Base-by-base conservation (phyloP, 306 rosid species). In the Quercus parvula region DNA sequence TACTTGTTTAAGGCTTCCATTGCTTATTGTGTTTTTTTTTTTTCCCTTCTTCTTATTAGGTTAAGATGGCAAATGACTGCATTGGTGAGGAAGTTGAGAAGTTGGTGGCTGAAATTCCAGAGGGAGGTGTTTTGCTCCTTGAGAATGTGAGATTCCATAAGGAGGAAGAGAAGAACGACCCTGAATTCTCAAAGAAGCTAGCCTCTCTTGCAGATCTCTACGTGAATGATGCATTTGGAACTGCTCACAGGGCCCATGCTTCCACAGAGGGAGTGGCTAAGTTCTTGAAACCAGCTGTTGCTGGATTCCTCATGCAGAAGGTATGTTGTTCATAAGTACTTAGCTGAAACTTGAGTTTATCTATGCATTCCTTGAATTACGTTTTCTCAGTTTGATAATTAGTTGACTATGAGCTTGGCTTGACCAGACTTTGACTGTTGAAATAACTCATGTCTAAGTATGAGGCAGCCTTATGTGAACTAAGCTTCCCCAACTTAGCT, bases 101-200 rank as follows among this genome's bases (percentile, higher is more conserved):
- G 74, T 81, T 94, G 86, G 97, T 91, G 69, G 94, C 90, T 77
- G 78, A 69, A 81, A 52, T 83, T 82, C 92, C 92, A 1, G 97
- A 94, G 73, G 99, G 99, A 51, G 99, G 97, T 59, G 95, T 91
- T 73, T 86, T 94, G 76, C 97, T 94, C n/a, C 92, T 94, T 18
- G 98, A 94, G 90, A 94, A 94, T 83, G 97, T 91, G 76, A 86
- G 98, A 84, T 94, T 94, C 84, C 54, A 92, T 88, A 92, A 89
- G 86, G 98, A 94, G 83, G 99, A 94, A 84, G 99, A 94, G 92
- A 94, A 94, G 92, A 94, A 94, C 12, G 97, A 92, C 69, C 97
- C 99, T 10, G 99, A 91, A 61, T 94, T 84, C 54, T 89, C 99
- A 46, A 91, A 91, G 91, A 90, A 94, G 92, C 82, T 94, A 52